phyloP scores from a whole-genome alignment of 2,329 filamentous ascomycete genomes.

The Exutisphaerella laricina region DNA sequence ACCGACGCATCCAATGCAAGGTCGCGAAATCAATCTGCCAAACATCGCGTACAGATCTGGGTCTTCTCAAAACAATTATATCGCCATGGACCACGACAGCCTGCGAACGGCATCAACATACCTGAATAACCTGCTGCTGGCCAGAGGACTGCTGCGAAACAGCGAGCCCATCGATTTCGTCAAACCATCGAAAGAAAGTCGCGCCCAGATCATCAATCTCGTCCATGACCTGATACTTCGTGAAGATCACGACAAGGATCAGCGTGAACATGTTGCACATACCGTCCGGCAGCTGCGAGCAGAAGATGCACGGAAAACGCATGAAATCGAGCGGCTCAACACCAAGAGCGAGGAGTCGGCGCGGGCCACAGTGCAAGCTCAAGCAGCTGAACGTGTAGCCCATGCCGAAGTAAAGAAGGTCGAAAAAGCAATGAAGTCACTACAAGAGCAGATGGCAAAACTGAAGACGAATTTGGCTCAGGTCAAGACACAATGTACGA shows the following conservation, averaged over 20 bases:
- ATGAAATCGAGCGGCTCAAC: constrained; percentile 20
- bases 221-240: constrained; percentile 89
- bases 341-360: constrained; percentile 51
- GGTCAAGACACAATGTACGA: constrained; percentile 78
- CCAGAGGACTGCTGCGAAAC: constrained; percentile 56
- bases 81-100: constrained; percentile 45
- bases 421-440: constrained; percentile 64
- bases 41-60: not conserved
- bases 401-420: constrained; percentile 78
- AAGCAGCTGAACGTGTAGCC: constrained; percentile 65
- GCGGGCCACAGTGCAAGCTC: constrained; percentile 65
- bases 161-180: constrained; percentile 75
- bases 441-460: constrained; percentile 77
- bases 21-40: too few species aligned
- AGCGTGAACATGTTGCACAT: constrained; percentile 74
- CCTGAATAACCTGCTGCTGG: constrained; percentile 61
- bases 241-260: constrained; percentile 87
- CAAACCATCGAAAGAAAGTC: constrained; percentile 61
- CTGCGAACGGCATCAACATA: constrained; percentile 58
- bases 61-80: not conserved
- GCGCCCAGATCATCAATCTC: constrained; percentile 83
- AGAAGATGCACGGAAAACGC: constrained; percentile 65
- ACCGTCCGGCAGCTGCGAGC: constrained; percentile 71
- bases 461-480: constrained; percentile 77
- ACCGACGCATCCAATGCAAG: not conserved